Evolutionary conservation across 2,329 filamentous ascomycete species (phyloP).

Genomic region (Xylaria sp.): DNA sequence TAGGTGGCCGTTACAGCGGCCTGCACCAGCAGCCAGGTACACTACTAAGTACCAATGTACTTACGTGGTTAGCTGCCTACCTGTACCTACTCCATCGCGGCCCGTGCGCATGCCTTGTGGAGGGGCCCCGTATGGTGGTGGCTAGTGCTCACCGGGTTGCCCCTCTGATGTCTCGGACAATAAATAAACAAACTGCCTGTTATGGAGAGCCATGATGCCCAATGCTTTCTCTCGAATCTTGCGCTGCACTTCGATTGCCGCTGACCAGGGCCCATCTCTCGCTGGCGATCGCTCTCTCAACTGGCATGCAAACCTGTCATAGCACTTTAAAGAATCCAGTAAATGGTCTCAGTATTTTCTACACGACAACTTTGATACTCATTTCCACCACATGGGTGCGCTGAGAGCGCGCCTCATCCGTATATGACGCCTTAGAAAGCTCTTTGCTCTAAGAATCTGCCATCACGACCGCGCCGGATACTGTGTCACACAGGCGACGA

Average conservation of each 20-base stretch:
- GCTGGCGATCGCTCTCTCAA: constrained; percentile 30
- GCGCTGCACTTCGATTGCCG: constrained; percentile 1
- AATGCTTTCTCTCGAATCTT: constrained; percentile 14
- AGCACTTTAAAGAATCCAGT: constrained; percentile 13
- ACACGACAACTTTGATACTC: constrained; percentile 28
- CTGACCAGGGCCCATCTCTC: constrained; percentile 25
- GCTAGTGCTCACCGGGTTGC: constrained; percentile 27
- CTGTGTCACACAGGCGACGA: not conserved
- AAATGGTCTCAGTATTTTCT: constrained; percentile 27
- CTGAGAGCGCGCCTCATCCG: constrained; percentile 33
- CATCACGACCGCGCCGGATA: not conserved
- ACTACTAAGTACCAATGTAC: too few relatives aligned
- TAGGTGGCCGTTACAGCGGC: too few relatives aligned
- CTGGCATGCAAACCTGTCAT: constrained; percentile 25
- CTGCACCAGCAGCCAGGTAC: too few relatives aligned
- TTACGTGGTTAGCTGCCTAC: not conserved
- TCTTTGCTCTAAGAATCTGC: constrained; percentile 2
- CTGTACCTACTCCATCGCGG: not conserved
- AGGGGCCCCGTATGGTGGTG: constrained; percentile 1
- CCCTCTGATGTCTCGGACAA: constrained; percentile 33
- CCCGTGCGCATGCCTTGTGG: not conserved
- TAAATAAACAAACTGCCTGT: constrained; percentile 48
- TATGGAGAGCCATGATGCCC: constrained; percentile 34
- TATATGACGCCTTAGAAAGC: constrained; percentile 8
- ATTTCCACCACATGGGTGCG: constrained; percentile 36